Evolutionary conservation across 139 green algal species (phyloP).

Genomic region (Diplosphaera chodatii): DNA sequence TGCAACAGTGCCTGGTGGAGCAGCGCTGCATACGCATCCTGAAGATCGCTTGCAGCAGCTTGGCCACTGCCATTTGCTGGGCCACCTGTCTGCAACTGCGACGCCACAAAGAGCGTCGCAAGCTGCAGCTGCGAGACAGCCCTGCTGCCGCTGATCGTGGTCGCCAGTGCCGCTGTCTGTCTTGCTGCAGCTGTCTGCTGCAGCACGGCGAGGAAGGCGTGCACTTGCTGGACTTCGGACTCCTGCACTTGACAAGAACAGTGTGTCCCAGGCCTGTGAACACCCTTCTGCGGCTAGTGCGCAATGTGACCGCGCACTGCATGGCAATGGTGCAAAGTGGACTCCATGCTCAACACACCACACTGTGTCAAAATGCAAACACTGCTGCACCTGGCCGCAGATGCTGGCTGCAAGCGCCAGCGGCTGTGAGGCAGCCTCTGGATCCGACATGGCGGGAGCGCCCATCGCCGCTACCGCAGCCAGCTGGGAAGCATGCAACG

Average conservation of each 20-base stretch:
- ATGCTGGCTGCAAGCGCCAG: not conserved
- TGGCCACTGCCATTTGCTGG: no score
- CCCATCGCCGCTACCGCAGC: no score
- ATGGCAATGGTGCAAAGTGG: no score
- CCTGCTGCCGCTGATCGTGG: no score
- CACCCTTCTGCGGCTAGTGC: no score
- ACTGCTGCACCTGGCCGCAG: not conserved
- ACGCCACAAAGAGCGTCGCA: not conserved
- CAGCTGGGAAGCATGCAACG: not conserved
- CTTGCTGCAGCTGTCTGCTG: no score
- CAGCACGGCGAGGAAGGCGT: not conserved
- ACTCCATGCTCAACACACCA: no score
- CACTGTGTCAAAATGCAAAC: no score
- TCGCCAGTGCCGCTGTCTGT: not conserved
- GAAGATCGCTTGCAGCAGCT: constrained; percentile 3
- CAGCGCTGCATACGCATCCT: constrained; percentile 28
- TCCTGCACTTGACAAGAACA: no score
- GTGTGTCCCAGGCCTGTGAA: no score
- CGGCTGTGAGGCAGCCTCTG: not conserved
- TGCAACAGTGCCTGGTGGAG: constrained; percentile 40
- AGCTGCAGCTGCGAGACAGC: not conserved
- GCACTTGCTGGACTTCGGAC: not conserved
- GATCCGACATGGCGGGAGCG: not conserved
- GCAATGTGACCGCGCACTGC: no score
- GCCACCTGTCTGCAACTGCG: not conserved